Base-by-base conservation (phyloP, 371 early-diverging fungal genomes). In the Syncephalastrum contaminatum region DNA sequence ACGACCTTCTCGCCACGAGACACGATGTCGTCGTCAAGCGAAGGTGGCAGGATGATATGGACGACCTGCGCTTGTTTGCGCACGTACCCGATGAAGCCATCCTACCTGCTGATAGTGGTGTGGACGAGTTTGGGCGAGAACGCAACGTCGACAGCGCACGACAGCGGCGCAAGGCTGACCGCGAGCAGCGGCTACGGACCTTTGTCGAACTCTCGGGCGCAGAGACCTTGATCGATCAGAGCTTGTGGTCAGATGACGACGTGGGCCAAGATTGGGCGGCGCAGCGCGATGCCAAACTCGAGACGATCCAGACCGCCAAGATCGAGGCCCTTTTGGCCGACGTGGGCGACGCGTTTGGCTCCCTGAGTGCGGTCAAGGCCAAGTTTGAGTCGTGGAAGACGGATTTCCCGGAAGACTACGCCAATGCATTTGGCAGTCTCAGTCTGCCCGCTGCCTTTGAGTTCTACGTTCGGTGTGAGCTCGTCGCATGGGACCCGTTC, bases 381-480 rank as follows among this genome's bases (percentile, higher is more conserved):
- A 75, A 71, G 41, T 87, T 88, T 62, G 83, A 85, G 53, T 77
- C 78, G 2, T 89, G 88, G 88, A 86, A 84, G 48, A 65, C 70
- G 0, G 65, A 75, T 3, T 86, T 78, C 45, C 72, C 72, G 22
- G 82, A 80, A 27, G 90, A 89, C 43, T 89, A 89, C 61, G 67
- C 70, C 41, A 82, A 88, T 47, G 87, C 87, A 0, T 89, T 82
- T 63, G 90, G 90, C 4, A 82, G 82, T 3, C 66, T 88, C 2
- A 79, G 88, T 52, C 55, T 89, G 51, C 85, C 88, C 0, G 82
- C 81, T 10, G 87, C 86, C 2, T 87, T 88, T 67, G 88, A 87
- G 54, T 80, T 89, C 51, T 85, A 75, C 60, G 70, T 89, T 2
- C 82, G 90, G 5, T 73, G 74, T 25, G 88, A 89, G 53, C 59